Conservation (phyloP, 371 early-diverging fungal species). For the Parasitella parasitica region DNA sequence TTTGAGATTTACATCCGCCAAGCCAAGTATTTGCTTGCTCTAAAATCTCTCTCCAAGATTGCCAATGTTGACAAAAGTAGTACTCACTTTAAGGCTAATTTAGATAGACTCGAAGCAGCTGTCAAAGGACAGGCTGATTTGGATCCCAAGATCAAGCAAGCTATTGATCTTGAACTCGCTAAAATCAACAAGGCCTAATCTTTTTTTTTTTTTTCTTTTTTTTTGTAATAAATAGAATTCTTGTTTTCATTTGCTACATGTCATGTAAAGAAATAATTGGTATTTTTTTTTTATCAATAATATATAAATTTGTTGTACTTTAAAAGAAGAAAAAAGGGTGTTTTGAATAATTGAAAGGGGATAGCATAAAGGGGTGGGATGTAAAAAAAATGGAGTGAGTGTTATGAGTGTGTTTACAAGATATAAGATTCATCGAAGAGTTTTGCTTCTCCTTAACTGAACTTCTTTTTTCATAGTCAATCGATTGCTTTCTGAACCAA, state of each 20-base stretch:
- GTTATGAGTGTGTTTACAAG: neutral
- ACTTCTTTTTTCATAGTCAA: slow-evolving; percentile 1
- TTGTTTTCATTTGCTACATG: neutral
- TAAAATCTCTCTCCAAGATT: slow-evolving; percentile 64
- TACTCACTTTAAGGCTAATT: slow-evolving; percentile 50
- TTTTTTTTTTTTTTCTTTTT: neutral
- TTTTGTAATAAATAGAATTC: neutral
- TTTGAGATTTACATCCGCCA: slow-evolving; percentile 80
- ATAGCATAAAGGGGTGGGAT: neutral
- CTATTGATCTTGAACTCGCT: slow-evolving; percentile 23
- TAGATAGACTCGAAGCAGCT: slow-evolving; percentile 56
- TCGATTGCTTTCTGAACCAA: neutral
- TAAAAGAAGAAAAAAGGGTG: no score
- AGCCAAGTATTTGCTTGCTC: slow-evolving; percentile 75
- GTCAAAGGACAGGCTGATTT: slow-evolving; percentile 27
- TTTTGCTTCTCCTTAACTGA: neutral
- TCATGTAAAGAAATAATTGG: no score
- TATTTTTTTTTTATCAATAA: no score
- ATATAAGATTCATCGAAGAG: neutral
- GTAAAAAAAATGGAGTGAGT: neutral
- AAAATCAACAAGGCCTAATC: slow-evolving; percentile 8
- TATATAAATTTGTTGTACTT: no score
- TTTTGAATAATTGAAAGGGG: no score
- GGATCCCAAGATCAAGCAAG: slow-evolving; percentile 24
- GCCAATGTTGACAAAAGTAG: slow-evolving; percentile 51